A percentile compares a stretch with the other conserved stretches of the same genome.
phyloP scores from a whole-genome alignment of 2,329 filamentous ascomycete species.

The Bisporella sp. region DNA sequence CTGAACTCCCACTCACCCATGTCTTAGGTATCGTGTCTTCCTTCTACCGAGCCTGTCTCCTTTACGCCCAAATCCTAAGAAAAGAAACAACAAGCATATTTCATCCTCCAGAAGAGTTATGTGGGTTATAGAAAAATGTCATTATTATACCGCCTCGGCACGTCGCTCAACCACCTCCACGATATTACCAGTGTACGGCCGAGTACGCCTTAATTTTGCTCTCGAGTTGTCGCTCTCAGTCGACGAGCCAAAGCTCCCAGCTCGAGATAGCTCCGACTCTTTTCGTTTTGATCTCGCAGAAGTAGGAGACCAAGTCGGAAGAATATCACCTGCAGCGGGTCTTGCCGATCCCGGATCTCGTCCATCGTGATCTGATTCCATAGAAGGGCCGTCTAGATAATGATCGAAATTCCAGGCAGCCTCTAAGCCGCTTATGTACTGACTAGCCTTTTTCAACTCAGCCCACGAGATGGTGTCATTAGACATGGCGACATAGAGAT shows the following conservation, averaged over 20 bases:
- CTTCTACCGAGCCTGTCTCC: constrained; percentile 20
- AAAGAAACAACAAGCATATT: not conserved
- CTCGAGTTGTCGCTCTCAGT: constrained; percentile 22
- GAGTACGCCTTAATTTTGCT: constrained; percentile 19
- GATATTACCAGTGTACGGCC: not conserved
- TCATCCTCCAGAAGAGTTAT: constrained; percentile 1
- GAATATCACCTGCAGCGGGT: constrained; percentile 41
- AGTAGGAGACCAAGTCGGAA: constrained; percentile 19
- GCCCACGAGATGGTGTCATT: constrained; percentile 47
- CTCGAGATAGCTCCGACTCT: constrained; percentile 45
- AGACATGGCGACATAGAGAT: constrained; percentile 52
- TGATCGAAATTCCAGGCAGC: constrained; percentile 46
- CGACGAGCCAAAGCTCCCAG: constrained; percentile 37
- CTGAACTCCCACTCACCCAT: too few species aligned
- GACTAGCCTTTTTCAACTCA: constrained; percentile 37
- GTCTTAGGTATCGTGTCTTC: constrained; percentile 3
- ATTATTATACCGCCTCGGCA: constrained; percentile 22
- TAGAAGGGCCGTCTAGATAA: constrained; percentile 37
- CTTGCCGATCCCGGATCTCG: constrained; percentile 5
- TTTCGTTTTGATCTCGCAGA: constrained; percentile 38
- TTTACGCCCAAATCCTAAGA: constrained; percentile 9
- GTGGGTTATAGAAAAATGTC: constrained; percentile 1
- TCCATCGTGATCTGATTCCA: constrained; percentile 15
- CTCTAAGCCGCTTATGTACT: constrained; percentile 46
- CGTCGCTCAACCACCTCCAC: constrained; percentile 16